Conservation (phyloP, 257 asterid genomes). For the Capsicum rhomboideum region DNA sequence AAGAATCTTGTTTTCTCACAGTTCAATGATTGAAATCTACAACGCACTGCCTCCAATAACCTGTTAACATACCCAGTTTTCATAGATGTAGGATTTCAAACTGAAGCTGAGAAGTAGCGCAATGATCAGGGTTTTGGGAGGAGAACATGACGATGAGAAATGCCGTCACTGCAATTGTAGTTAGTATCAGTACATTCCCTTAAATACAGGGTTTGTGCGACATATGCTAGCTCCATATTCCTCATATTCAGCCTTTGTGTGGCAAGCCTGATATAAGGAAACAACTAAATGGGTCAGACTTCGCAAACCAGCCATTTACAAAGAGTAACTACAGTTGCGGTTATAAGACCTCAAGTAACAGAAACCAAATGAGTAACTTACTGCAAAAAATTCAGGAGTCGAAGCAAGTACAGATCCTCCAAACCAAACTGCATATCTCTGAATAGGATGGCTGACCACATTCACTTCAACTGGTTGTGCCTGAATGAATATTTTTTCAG, state of each 20-base stretch:
- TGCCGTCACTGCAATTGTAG: not conserved
- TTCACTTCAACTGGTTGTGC: conserved; percentile 90
- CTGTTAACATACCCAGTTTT: not conserved
- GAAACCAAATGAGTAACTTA: conserved; percentile 13
- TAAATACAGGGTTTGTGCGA: conserved; percentile 89
- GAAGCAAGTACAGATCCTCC: conserved; percentile 98
- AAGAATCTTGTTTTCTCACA: not conserved
- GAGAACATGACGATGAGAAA: not conserved
- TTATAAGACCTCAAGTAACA: not conserved
- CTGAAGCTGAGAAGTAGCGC: not conserved
- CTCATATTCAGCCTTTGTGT: conserved; percentile 97
- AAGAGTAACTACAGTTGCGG: not conserved
- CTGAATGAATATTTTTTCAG: conserved; percentile 24
- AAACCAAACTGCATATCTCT: conserved; percentile 97
- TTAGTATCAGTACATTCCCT: conserved; percentile 78
- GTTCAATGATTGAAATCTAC: not conserved
- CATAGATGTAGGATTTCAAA: not conserved
- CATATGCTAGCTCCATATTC: conserved; percentile 95
- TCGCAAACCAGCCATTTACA: not conserved
- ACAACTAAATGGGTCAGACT: not conserved
- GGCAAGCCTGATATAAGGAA: conserved; percentile 60
- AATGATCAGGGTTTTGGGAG: not conserved
- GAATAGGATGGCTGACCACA: conserved; percentile 92
- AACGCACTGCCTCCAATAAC: not conserved
- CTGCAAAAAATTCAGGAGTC: conserved; percentile 87